Evolutionary conservation across 768 basidiomycete species (phyloP).

Genomic region (Mycena indigotica): DNA sequence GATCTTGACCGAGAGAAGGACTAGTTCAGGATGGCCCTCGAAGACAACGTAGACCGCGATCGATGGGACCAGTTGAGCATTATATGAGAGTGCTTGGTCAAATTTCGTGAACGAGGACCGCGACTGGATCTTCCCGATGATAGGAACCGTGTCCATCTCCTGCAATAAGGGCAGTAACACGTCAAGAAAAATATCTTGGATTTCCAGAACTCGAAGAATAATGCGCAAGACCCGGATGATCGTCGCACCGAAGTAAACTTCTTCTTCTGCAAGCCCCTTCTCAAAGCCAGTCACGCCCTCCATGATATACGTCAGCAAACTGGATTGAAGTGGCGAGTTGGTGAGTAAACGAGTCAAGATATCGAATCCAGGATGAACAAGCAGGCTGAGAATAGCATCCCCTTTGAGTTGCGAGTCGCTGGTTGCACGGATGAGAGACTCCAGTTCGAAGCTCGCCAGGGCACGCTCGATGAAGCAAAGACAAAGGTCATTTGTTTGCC

Average conservation of each 20-base stretch:
- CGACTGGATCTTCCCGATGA: slow-evolving; percentile 58
- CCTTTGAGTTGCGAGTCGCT: slow-evolving; percentile 55
- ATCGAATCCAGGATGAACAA: slow-evolving; percentile 86
- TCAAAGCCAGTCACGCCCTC: slow-evolving; percentile 81
- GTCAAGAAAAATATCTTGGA: slow-evolving; percentile 89
- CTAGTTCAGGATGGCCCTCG: slow-evolving; percentile 71
- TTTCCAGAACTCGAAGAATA: slow-evolving; percentile 75
- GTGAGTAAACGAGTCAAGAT: slow-evolving; percentile 79
- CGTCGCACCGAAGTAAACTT: slow-evolving; percentile 71
- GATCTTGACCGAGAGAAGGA: slow-evolving; percentile 78
- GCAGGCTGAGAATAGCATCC: slow-evolving; percentile 56
- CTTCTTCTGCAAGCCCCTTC: slow-evolving; percentile 65
- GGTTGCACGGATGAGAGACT: slow-evolving; percentile 60
- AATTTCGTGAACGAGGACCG: slow-evolving; percentile 73
- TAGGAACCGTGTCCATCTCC: slow-evolving; percentile 58
- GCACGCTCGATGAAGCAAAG: slow-evolving; percentile 84
- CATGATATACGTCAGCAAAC: slow-evolving; percentile 76
- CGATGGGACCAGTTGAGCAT: slow-evolving; percentile 72
- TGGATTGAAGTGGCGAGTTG: slow-evolving; percentile 68
- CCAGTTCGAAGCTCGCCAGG: slow-evolving; percentile 79
- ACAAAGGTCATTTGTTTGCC: slow-evolving; percentile 84
- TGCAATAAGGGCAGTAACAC: slow-evolving; percentile 78
- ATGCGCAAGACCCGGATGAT: slow-evolving; percentile 83
- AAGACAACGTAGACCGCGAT: slow-evolving; percentile 80
- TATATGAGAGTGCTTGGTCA: slow-evolving; percentile 74